These are phyloP conservation scores for Lentinula guzmanii DNA, from an alignment of 768 basidiomycete genomes.

Conservation along the genomic window DNA sequence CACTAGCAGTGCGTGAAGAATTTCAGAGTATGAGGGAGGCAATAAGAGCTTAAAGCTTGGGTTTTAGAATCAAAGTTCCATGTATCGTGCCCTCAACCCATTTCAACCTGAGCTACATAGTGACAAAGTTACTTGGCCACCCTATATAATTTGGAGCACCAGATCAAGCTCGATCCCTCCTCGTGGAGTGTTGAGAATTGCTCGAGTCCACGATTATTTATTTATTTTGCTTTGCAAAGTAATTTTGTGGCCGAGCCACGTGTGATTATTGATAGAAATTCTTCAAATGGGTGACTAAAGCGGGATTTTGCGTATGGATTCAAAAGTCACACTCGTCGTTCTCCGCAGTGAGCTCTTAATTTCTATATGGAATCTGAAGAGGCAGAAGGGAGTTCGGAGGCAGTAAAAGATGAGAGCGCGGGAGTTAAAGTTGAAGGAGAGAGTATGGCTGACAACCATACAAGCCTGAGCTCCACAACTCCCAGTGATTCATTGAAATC, in stretches of 20 bases:
- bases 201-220: no score
- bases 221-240: no score
- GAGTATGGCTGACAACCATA: background rate
- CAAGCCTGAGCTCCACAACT: background rate
- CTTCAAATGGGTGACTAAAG: background rate
- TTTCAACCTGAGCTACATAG: no score
- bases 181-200: no score
- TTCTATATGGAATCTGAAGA: background rate
- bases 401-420: background rate
- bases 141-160: no score
- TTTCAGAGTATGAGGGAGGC: no score
- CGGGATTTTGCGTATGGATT: background rate
- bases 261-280: background rate
- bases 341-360: background rate
- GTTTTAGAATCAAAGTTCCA: no score
- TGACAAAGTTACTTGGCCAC: no score
- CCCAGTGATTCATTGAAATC: background rate
- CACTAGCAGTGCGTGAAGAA: no score
- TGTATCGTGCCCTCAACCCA: no score
- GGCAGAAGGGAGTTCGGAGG: background rate
- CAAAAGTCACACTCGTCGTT: background rate
- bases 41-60: no score
- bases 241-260: background rate
- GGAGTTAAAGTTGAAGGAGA: background rate
- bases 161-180: no score